These are phyloP conservation scores for Fusarium siculi DNA, from an alignment of 2,329 filamentous ascomycete genomes.

Conservation along the genomic window DNA sequence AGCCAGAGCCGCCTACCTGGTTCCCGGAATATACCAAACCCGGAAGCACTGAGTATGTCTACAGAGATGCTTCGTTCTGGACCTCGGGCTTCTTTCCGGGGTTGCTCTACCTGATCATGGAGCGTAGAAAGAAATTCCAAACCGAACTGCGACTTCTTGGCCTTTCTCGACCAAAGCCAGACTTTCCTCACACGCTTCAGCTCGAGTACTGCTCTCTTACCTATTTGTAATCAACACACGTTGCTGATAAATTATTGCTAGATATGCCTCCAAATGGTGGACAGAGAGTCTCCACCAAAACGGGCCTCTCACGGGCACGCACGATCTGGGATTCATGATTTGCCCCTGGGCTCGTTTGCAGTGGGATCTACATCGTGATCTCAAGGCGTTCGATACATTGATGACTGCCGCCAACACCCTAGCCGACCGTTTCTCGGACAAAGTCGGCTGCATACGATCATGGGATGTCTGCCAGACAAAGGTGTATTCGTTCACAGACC, in stretches of 20 bases:
- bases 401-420: slow-evolving; percentile 51
- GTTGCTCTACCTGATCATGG: not conserved
- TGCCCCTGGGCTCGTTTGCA: slow-evolving; percentile 51
- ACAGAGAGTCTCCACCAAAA: slow-evolving; percentile 47
- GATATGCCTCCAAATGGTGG: slow-evolving; percentile 12
- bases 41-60: not conserved
- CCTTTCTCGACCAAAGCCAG: not conserved
- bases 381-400: slow-evolving; percentile 48
- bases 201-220: not conserved
- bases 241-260: not conserved
- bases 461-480: slow-evolving; percentile 58
- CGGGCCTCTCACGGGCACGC: slow-evolving; percentile 49
- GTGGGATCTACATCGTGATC: slow-evolving; percentile 54
- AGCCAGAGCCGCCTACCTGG: not conserved
- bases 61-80: not conserved
- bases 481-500: slow-evolving; percentile 50
- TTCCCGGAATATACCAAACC: not conserved
- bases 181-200: not conserved
- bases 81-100: not conserved
- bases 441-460: slow-evolving; percentile 51
- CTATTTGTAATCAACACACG: accelerated
- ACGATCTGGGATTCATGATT: slow-evolving; percentile 59
- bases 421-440: slow-evolving; percentile 49
- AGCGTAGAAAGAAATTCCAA: not conserved
- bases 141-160: not conserved